Conservation (phyloP, 257 asterid species). For the Solanum ahanhuiri region DNA sequence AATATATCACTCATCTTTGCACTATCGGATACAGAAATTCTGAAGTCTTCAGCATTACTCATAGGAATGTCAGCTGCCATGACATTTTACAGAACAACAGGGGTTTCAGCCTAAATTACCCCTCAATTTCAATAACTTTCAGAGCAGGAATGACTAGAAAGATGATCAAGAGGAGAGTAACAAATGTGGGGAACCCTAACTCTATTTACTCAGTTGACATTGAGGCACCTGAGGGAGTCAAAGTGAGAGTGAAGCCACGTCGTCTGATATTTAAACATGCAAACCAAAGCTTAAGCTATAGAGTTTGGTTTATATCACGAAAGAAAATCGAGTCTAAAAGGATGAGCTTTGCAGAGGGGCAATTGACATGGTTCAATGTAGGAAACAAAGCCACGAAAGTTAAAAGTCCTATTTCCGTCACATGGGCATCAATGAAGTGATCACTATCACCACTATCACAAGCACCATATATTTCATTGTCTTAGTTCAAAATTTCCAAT, state of each 20-base stretch:
- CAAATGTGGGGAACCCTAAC: constrained; percentile 52
- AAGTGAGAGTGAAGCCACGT: constrained; percentile 53
- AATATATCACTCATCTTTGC: constrained; percentile 69
- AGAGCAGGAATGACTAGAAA: constrained; percentile 37
- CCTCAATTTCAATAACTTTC: constrained; percentile 62
- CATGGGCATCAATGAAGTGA: constrained; percentile 54
- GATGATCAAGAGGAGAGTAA: constrained; percentile 40
- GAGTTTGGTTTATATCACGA: constrained; percentile 53
- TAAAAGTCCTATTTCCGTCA: constrained; percentile 69
- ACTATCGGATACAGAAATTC: constrained; percentile 47
- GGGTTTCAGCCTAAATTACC: constrained; percentile 85
- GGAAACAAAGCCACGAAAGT: constrained; percentile 33
- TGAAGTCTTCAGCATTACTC: constrained; percentile 68
- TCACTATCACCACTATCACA: not conserved
- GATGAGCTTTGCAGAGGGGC: constrained; percentile 39
- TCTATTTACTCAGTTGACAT: constrained; percentile 24
- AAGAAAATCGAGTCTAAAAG: constrained; percentile 15
- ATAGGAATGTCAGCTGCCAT: constrained; percentile 69
- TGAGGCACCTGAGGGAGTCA: constrained; percentile 68
- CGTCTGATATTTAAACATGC: constrained; percentile 35
- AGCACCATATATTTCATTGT: not conserved
- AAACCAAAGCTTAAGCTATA: constrained; percentile 56
- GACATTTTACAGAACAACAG: constrained; percentile 36
- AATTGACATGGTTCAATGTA: constrained; percentile 55
- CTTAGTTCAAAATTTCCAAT: not conserved